Evolutionary conservation across 495 filamentous ascomycete genomes (phyloP).

Genomic region (Tuber microsphaerosporum): DNA sequence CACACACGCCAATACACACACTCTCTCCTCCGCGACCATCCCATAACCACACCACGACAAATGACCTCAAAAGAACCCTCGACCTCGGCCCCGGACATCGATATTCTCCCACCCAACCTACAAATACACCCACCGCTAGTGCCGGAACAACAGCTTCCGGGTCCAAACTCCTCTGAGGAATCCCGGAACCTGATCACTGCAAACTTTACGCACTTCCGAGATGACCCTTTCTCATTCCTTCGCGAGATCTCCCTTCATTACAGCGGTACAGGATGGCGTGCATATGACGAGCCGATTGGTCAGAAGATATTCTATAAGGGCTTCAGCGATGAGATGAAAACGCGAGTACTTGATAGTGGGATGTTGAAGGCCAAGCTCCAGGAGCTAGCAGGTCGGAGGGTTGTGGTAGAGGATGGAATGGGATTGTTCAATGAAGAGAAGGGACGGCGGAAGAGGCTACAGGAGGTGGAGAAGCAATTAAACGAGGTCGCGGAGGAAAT

Average conservation of each 20-base stretch:
- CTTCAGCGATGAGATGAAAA: conserved; percentile 84
- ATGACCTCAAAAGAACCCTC: neutral
- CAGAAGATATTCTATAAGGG: conserved; percentile 90
- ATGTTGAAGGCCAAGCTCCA: conserved; percentile 66
- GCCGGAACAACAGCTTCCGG: conserved; percentile 18
- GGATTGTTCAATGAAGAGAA: conserved; percentile 57
- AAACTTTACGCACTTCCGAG: conserved; percentile 45
- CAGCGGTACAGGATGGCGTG: conserved; percentile 84
- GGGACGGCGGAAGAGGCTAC: conserved; percentile 55
- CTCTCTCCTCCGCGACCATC: neutral
- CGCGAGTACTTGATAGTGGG: conserved; percentile 61
- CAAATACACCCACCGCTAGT: conserved; percentile 38
- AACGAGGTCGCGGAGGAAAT: conserved; percentile 72
- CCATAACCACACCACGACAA: neutral
- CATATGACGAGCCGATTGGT: conserved; percentile 82
- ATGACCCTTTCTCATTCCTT: conserved; percentile 69
- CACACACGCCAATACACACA: neutral
- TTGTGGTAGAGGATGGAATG: conserved; percentile 67
- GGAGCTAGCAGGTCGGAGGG: conserved; percentile 65
- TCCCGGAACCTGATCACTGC: conserved; percentile 35
- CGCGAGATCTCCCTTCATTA: conserved; percentile 87
- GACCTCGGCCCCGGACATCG: conserved; percentile 37
- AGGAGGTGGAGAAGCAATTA: conserved; percentile 47
- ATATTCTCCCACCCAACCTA: conserved; percentile 23
- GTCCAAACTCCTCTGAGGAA: conserved; percentile 25